Evolutionary conservation across 305 asterid species (phyloP).

Genomic region (Andrographis paniculata): DNA sequence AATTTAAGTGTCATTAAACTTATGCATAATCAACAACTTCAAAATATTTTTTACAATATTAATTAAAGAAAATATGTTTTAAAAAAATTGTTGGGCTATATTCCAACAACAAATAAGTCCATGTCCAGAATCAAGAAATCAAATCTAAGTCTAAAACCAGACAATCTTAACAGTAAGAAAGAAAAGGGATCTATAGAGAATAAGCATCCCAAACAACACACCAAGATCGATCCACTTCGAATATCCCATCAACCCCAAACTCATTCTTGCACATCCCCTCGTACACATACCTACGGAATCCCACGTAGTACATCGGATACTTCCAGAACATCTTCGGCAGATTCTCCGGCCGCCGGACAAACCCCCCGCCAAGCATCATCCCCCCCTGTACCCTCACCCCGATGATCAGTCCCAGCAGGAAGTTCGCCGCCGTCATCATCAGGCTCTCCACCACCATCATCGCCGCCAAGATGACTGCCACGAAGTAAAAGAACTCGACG

Average conservation of each 20-base stretch:
- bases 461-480: constrained; percentile 32
- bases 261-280: constrained; percentile 57
- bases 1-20: too few species aligned
- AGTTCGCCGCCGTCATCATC: constrained; percentile 55
- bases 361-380: constrained; percentile 60
- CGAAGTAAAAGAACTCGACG: constrained; percentile 30
- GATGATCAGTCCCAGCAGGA: constrained; percentile 43
- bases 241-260: constrained; percentile 40
- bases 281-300: constrained; percentile 48
- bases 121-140: too few species aligned
- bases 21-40: too few species aligned
- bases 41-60: too few species aligned
- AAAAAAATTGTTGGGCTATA: too few species aligned
- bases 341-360: constrained; percentile 50
- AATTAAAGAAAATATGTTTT: too few species aligned
- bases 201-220: constrained; percentile 38
- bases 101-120: too few species aligned
- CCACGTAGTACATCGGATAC: constrained; percentile 49
- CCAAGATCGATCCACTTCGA: constrained; percentile 59
- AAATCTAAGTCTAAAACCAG: too few species aligned
- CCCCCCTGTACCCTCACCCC: constrained; percentile 55
- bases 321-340: constrained; percentile 48
- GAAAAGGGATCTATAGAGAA: constrained; percentile 35
- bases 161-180: constrained; percentile 29
- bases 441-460: constrained; percentile 60